Percentiles rank a stretch among this genome's conserved stretches.
Evolutionary conservation across 345 rosid species (phyloP).

Genomic region (Raphanus raphanistrum): DNA sequence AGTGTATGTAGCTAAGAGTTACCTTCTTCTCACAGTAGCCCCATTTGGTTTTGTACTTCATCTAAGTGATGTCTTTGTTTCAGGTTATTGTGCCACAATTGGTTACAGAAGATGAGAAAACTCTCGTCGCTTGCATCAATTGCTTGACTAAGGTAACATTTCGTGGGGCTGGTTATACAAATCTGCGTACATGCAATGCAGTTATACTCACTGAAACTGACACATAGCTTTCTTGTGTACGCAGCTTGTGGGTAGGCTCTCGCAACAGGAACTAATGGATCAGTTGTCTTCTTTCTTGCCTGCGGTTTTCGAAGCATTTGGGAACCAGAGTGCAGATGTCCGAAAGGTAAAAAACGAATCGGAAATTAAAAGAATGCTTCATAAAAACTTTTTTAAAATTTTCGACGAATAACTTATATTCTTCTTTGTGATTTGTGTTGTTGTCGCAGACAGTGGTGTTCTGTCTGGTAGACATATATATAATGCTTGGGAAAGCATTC

Average conservation of each 20-base stretch:
- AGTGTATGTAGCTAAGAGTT: slow-evolving; percentile 56
- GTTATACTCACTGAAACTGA: slow-evolving; percentile 6
- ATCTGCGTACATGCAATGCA: neutral
- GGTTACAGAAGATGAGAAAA: slow-evolving; percentile 92
- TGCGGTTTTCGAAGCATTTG: slow-evolving; percentile 95
- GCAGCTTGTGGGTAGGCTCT: slow-evolving; percentile 95
- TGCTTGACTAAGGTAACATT: slow-evolving; percentile 88
- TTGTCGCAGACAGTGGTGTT: slow-evolving; percentile 88
- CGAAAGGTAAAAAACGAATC: slow-evolving; percentile 66
- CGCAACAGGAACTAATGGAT: slow-evolving; percentile 80
- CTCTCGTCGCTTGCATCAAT: slow-evolving; percentile 85
- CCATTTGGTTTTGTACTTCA: slow-evolving; percentile 3
- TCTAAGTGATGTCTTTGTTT: slow-evolving; percentile 21
- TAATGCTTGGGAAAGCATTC: slow-evolving; percentile 96
- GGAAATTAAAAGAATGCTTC: neutral
- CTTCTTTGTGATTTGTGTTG: neutral
- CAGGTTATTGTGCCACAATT: slow-evolving; percentile 89
- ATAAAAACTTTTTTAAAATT: neutral
- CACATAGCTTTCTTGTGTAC: slow-evolving; percentile 25
- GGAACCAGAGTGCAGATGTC: slow-evolving; percentile 94
- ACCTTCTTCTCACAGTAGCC: slow-evolving; percentile 10
- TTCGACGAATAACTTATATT: neutral
- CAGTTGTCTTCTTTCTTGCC: slow-evolving; percentile 91
- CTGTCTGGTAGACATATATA: slow-evolving; percentile 96
- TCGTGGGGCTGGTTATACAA: neutral